Evolutionary conservation across 305 asterid species (phyloP), one percentile per base, ranked within the genome.

Genomic region (Fraxinus platypoda): DNA sequence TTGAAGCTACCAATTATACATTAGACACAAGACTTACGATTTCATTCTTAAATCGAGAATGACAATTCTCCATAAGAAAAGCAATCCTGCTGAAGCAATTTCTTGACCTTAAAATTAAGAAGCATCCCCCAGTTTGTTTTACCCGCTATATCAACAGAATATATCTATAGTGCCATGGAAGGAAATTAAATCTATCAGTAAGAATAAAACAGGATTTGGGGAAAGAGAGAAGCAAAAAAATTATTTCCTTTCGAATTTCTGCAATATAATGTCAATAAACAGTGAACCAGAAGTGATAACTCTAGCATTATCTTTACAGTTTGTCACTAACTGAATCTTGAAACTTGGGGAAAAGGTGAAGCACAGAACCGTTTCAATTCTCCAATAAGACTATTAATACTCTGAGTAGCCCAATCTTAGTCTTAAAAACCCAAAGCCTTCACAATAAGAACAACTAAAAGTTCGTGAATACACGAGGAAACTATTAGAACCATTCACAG

Each of bases 1-100:
- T 59, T 66, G 70, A 66, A 31, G 43, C 68, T 46, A 80, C 41
- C 41, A 80, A 83, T 17, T 43, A 41, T 23, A 80, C 57, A 15
- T 46, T 46, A 46, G 19, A 46, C 19, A 46, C 57, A 4, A 46
- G 57, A 46, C 57, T 46, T 13, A 15, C 6, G 9, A 52, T 52
- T 52, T 52, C 64, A 52, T 52, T n/a, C 64, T n/a, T 52, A 52
- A 52, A 52, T 52, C 64, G 8, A 17, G 64, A 52, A 52, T 17
- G 25, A 12, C 70, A 81, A 59, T 28, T 25, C n/a, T 41, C 57
- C 19, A 12, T 26, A 43, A 21, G 49, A 25, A 25, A 15, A 73
- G 46, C 3, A 25, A 34, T 74, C 59, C 62, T 72, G 73, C n/a
- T n/a, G 66, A 15, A 74, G 26, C 34, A n/a, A 57, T 59, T 41